Evolutionary conservation across 768 basidiomycete genomes (phyloP).

Genomic region (Collybia sp.): DNA sequence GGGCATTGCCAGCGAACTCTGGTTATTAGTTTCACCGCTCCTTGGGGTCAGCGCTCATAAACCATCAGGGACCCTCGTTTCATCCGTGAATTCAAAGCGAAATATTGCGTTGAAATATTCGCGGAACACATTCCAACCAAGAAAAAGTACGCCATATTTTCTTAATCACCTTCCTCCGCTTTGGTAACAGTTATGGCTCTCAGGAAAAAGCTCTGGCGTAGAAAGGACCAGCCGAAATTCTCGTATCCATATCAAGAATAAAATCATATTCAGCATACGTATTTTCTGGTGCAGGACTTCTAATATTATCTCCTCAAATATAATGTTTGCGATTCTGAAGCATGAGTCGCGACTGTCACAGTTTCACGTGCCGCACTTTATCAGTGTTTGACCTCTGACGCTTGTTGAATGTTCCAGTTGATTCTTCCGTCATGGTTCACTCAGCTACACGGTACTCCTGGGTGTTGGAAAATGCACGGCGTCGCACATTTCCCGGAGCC

Average conservation of each 20-base stretch:
- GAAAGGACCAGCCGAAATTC: conserved; percentile 82
- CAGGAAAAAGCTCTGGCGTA: conserved; percentile 90
- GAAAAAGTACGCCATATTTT: conserved; percentile 67
- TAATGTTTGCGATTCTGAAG: not conserved
- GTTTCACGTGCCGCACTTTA: too few species aligned
- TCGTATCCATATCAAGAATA: conserved; percentile 86
- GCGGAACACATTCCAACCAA: conserved; percentile 81
- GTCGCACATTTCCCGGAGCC: too few species aligned
- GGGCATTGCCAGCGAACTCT: conserved; percentile 93
- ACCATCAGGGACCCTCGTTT: conserved; percentile 92
- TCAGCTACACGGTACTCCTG: too few species aligned
- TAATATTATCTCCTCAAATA: not conserved
- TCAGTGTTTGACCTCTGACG: too few species aligned
- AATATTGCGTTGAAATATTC: conserved; percentile 82
- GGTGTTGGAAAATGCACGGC: too few species aligned
- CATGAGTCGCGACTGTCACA: too few species aligned
- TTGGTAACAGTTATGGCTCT: conserved; percentile 7
- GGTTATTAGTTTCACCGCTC: conserved; percentile 42
- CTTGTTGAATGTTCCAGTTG: too few species aligned
- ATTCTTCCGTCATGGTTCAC: too few species aligned
- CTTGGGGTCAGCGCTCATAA: not conserved
- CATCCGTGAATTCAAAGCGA: conserved; percentile 86
- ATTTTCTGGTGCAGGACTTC: not conserved
- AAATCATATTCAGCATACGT: not conserved
- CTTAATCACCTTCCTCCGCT: not conserved